Conservation (phyloP, 1,139 yeast species). For the Sugiyamaella paludigena region DNA sequence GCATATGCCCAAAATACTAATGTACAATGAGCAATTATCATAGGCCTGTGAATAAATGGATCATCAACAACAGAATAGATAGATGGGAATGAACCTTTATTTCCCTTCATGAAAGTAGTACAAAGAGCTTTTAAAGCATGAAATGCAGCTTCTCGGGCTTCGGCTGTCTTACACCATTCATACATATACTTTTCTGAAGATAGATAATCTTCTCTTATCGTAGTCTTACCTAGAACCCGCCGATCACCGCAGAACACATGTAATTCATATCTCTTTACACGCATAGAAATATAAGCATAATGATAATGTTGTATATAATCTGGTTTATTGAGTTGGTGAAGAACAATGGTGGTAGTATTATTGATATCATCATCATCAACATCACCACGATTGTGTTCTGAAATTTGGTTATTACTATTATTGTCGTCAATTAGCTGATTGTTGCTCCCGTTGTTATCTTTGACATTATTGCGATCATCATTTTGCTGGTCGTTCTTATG, state of each 20-base stretch:
- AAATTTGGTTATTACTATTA: too few relatives aligned
- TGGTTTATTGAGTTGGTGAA: slow-evolving; percentile 18
- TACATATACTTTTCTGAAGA: slow-evolving; percentile 37
- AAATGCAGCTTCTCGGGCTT: slow-evolving; percentile 34
- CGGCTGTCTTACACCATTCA: slow-evolving; percentile 27
- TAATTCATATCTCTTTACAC: slow-evolving; percentile 71
- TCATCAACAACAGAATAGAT: slow-evolving; percentile 50
- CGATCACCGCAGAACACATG: slow-evolving; percentile 78
- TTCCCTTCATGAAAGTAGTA: slow-evolving; percentile 12
- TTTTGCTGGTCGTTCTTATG: too few relatives aligned
- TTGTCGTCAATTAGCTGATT: too few relatives aligned
- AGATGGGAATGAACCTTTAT: slow-evolving; percentile 1
- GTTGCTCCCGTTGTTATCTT: too few relatives aligned
- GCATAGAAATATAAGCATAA: slow-evolving; percentile 65
- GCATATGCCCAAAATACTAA: slow-evolving; percentile 57
- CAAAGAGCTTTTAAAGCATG: slow-evolving; percentile 20
- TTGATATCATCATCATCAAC: too few relatives aligned
- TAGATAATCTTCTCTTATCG: slow-evolving; percentile 57
- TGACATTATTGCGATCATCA: too few relatives aligned
- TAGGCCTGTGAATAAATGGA: slow-evolving; percentile 51
- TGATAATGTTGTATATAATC: slow-evolving; percentile 42
- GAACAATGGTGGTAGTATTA: too few relatives aligned
- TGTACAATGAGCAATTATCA: slow-evolving; percentile 50
- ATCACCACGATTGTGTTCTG: too few relatives aligned
- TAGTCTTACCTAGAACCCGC: slow-evolving; percentile 70